Conservation (phyloP, 495 filamentous ascomycete species). For the Aspergillus diversus region DNA sequence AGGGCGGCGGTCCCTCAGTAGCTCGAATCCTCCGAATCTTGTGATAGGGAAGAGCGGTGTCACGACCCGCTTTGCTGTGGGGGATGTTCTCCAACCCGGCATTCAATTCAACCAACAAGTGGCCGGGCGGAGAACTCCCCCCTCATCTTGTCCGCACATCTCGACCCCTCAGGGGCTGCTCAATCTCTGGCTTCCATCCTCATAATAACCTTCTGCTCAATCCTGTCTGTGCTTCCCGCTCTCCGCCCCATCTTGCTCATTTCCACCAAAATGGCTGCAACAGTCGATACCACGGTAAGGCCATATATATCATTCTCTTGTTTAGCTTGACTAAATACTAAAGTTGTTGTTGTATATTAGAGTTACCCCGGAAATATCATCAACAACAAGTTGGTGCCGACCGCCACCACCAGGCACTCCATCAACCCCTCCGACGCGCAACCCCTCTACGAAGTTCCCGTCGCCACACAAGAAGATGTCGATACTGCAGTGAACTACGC, state of each 20-base stretch:
- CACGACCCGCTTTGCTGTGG: neutral
- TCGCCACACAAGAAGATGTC: constrained; percentile 4
- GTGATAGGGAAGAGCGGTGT: neutral
- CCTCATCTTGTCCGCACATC: neutral
- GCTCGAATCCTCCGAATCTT: neutral
- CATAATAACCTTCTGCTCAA: neutral
- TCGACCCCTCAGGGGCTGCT: neutral
- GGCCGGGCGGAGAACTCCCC: neutral
- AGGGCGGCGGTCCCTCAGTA: neutral
- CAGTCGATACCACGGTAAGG: constrained; percentile 1
- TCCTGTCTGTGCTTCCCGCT: neutral
- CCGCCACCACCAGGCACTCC: constrained; percentile 5
- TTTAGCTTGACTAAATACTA: neutral
- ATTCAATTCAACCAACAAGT: neutral
- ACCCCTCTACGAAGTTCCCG: constrained; percentile 6
- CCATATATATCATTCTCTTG: neutral
- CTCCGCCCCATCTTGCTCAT: neutral
- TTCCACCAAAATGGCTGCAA: neutral
- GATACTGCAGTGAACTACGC: neutral
- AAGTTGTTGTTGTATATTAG: neutral
- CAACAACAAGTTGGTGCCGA: constrained; percentile 8
- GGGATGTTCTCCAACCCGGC: neutral
- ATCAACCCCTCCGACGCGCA: constrained; percentile 10
- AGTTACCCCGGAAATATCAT: constrained; percentile 9
- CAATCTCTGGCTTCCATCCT: neutral